phyloP scores from a whole-genome alignment of 1,139 yeast genomes.

The Kluyveromyces sp. region DNA sequence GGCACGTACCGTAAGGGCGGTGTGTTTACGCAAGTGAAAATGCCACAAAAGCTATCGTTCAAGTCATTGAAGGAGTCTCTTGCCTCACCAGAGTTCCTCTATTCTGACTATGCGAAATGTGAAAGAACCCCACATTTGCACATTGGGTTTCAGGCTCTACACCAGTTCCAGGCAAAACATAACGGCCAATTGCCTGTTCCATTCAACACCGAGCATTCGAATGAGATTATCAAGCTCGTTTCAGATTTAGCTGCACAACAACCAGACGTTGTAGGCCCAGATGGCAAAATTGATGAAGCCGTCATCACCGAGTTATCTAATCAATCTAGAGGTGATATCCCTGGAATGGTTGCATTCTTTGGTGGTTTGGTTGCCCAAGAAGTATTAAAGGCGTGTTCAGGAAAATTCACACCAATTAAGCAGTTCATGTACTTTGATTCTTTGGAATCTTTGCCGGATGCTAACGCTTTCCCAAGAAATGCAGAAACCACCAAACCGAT shows the following conservation, averaged over 20 bases:
- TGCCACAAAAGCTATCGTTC: conserved; percentile 60
- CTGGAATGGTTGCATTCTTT: conserved; percentile 80
- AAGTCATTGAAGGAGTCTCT: conserved; percentile 61
- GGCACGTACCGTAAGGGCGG: conserved; percentile 82
- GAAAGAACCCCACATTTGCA: conserved; percentile 89
- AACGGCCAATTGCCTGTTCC: conserved; percentile 71
- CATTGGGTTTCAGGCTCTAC: conserved; percentile 84
- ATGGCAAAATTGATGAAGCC: conserved; percentile 50
- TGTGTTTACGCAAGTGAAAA: conserved; percentile 83
- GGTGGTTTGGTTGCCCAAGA: conserved; percentile 98
- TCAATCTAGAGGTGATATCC: conserved; percentile 88
- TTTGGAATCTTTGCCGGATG: conserved; percentile 75
- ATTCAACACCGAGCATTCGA: conserved; percentile 66
- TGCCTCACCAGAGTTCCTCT: conserved; percentile 66
- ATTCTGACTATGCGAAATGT: conserved; percentile 87
- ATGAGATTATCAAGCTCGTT: conserved; percentile 55
- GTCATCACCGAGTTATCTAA: conserved; percentile 65
- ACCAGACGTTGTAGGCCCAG: conserved; percentile 52
- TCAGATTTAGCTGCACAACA: conserved; percentile 52
- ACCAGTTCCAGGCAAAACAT: conserved; percentile 59
- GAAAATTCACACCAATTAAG: conserved; percentile 84
- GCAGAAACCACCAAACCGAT: conserved; percentile 69
- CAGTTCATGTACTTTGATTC: conserved; percentile 94
- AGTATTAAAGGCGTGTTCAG: conserved; percentile 88
- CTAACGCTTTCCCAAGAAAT: conserved; percentile 50